phyloP scores from a whole-genome alignment of 1,284 basidiomycete genomes.

The Pseudomicrostroma phylloplanum region DNA sequence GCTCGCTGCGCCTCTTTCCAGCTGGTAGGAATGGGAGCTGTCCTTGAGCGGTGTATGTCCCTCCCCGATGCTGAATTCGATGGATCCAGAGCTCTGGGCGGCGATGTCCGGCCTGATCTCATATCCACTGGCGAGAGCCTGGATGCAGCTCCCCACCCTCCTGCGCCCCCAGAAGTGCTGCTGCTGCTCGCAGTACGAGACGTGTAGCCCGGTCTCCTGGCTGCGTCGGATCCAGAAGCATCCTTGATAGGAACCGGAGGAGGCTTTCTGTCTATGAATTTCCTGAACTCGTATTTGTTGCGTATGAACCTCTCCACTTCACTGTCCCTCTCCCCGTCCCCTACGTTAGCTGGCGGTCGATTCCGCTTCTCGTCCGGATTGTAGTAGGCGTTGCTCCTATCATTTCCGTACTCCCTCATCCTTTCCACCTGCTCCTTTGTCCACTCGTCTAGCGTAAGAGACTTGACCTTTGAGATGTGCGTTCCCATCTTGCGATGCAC shows the following conservation, averaged over 20 bases:
- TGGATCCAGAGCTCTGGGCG: background rate
- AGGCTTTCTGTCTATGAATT: slow-evolving; percentile 29
- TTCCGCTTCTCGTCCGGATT: slow-evolving; percentile 70
- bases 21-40: slow-evolving; percentile 9
- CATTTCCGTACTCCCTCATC: slow-evolving; percentile 70
- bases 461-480: slow-evolving; percentile 61
- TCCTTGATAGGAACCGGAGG: slow-evolving; percentile 37
- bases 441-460: slow-evolving; percentile 74
- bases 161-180: background rate
- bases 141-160: background rate
- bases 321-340: slow-evolving; percentile 68
- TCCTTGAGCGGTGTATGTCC: slow-evolving; percentile 12
- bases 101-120: no score
- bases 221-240: slow-evolving; percentile 11
- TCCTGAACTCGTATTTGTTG: slow-evolving; percentile 55
- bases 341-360: slow-evolving; percentile 70
- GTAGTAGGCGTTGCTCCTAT: slow-evolving; percentile 66
- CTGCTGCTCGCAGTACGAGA: slow-evolving; percentile 5
- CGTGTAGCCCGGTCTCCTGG: slow-evolving; percentile 7
- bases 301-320: slow-evolving; percentile 78
- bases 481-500: slow-evolving; percentile 83
- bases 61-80: background rate
- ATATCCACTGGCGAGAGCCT: background rate
- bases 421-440: slow-evolving; percentile 70
- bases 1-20: slow-evolving; percentile 6